A percentile compares a stretch with the other conserved stretches of the same genome.
Conservation (phyloP, 768 basidiomycete genomes). For the Leccinellum luteum region DNA sequence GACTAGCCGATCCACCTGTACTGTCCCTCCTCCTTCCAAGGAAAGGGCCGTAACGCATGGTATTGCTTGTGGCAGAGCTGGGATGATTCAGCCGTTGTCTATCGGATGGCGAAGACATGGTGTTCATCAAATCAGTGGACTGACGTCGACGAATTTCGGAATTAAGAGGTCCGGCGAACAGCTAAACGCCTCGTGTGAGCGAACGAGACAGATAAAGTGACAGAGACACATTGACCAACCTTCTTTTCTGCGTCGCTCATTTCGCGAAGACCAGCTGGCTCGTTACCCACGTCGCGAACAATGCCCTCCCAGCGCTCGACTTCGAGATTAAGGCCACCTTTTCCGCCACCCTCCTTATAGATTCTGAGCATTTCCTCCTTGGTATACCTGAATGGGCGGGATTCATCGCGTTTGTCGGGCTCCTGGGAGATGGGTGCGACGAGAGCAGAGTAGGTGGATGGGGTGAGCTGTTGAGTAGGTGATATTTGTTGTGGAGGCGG, state of each 20-base stretch:
- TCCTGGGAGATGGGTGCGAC: conserved; percentile 41
- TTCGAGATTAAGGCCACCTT: conserved; percentile 73
- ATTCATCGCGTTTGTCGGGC: conserved; percentile 58
- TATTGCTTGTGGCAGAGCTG: conserved; percentile 45
- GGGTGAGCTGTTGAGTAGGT: conserved; percentile 48
- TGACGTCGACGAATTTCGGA: conserved; percentile 86
- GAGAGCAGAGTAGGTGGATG: conserved; percentile 73
- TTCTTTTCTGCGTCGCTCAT: conserved; percentile 84
- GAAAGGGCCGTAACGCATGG: conserved; percentile 61
- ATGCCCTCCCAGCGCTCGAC: conserved; percentile 90
- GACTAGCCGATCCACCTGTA: conserved; percentile 44
- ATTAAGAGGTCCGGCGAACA: conserved; percentile 78
- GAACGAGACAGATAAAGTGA: conserved; percentile 12
- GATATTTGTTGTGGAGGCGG: conserved; percentile 49
- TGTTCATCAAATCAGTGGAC: conserved; percentile 68
- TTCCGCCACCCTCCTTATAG: conserved; percentile 76
- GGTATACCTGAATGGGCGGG: conserved; percentile 81
- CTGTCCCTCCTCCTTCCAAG: conserved; percentile 65
- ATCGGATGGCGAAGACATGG: conserved; percentile 57
- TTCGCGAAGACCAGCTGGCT: conserved; percentile 76
- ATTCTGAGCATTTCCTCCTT: conserved; percentile 83
- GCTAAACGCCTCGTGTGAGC: conserved; percentile 45
- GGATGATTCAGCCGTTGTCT: conserved; percentile 56
- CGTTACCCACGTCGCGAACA: conserved; percentile 68
- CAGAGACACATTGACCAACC: conserved; percentile 44